Evolutionary conservation across 2,329 filamentous ascomycete species (phyloP).

Genomic region (Pseudocercospora fijiensis): DNA sequence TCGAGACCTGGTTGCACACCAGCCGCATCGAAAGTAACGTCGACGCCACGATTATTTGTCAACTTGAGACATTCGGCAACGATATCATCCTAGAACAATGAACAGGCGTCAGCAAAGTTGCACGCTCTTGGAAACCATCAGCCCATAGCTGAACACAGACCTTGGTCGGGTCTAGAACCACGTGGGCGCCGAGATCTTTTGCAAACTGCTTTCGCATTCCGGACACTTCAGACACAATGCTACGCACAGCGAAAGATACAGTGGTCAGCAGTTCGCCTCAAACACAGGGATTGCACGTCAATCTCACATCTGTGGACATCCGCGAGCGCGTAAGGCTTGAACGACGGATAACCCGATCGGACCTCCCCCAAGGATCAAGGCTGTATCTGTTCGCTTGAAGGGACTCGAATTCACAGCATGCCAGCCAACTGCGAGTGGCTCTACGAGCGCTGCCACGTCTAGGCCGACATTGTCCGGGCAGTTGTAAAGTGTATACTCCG

Average conservation of each 20-base stretch:
- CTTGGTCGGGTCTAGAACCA: constrained; percentile 53
- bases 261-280: background rate
- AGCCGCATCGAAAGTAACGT: constrained; percentile 55
- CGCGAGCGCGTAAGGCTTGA: constrained; percentile 47
- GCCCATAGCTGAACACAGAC: constrained; percentile 33
- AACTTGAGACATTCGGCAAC: constrained; percentile 46
- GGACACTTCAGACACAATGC: constrained; percentile 54
- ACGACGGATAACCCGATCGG: constrained; percentile 55
- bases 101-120: background rate
- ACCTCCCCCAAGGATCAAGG: constrained; percentile 54
- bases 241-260: background rate
- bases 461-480: constrained; percentile 54
- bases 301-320: constrained; percentile 46
- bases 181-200: constrained; percentile 52
- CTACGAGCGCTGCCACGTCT: constrained; percentile 54
- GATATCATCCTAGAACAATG: constrained; percentile 45
- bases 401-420: constrained; percentile 55
- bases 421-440: constrained; percentile 57
- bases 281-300: background rate
- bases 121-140: background rate
- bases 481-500: constrained; percentile 47
- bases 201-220: constrained; percentile 51
- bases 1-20: constrained; percentile 55
- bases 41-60: constrained; percentile 48
- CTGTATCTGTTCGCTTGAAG: constrained; percentile 49